Base-by-base conservation (phyloP, 805 yeast species). In the Torulaspora franciscae region DNA sequence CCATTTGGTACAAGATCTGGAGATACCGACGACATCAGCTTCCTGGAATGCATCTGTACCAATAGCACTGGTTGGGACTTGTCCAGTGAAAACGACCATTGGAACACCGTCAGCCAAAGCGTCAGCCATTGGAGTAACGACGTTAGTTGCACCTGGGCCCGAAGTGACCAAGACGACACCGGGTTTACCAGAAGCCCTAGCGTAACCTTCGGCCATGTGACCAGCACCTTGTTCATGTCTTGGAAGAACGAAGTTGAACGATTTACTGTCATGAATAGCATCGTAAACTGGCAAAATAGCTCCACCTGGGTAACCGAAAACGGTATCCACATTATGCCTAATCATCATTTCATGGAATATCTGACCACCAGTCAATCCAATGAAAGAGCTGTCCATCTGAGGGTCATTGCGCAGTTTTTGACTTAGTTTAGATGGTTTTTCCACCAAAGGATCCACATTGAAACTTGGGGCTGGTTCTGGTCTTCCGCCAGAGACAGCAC, bases 11-110 rank as follows among this genome's bases (percentile, higher is more conserved):
- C 99, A 93, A 6, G 96, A 82, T 65, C 99, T 80, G 4, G 98
- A 87, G 61, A 93, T 93, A 58, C 98, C 99, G 37, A 93, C 80
- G 43, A 91, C 95, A 64, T 93, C 99, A 40, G 99, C 99, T 73
- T 93, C 99, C 74, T 93, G 99, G 83, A 93, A 93, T 23, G 98
- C 95, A 67, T 93, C 99, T 10, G 98, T 91, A 61, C 99, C 99
- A 58, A 93, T 93, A 35, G 96, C 90, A 44, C 83, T 70, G 28
- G 99, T 93, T 46, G 96, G 86, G 29, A 93, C 99, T 76, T 93
- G 99, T 47, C 99, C 99, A 3, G 96, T 79, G 70, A 93, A 93
- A 14, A 91, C 98, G 54, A 93, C 90, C 73, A 93, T 75, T 41
- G 99, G 99, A 32, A 89, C 88, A 71, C 99, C 99, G 68, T 93